phyloP scores from a whole-genome alignment of 495 filamentous ascomycete species.

The Penicillium ochrochloron region DNA sequence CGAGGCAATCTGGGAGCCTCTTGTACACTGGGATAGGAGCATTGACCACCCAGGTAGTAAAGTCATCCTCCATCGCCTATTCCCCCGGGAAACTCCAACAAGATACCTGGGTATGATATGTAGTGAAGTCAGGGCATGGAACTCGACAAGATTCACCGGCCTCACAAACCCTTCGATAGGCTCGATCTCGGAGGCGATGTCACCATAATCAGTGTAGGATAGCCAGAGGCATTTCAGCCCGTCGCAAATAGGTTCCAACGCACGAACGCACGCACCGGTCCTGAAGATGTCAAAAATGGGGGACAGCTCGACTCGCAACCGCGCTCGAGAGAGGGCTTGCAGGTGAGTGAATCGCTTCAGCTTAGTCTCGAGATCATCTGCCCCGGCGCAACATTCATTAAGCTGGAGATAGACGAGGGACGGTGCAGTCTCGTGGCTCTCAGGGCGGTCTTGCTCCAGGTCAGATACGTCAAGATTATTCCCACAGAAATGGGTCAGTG shows the following conservation, averaged over 20 bases:
- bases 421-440: background rate
- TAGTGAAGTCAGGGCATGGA: background rate
- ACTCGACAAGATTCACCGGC: background rate
- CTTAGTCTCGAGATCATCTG: background rate
- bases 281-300: background rate
- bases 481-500: background rate
- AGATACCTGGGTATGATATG: background rate
- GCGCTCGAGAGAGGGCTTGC: background rate
- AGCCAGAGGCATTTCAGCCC: background rate
- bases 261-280: background rate
- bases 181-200: background rate
- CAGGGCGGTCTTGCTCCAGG: background rate
- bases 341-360: background rate
- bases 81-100: too few species aligned
- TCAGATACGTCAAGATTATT: background rate
- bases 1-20: background rate
- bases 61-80: background rate
- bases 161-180: background rate
- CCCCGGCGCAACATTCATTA: background rate
- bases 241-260: background rate
- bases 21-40: background rate
- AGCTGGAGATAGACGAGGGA: background rate
- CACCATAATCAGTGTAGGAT: background rate
- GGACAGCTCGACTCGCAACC: background rate
- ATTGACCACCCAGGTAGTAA: background rate